A percentile compares a stretch with the other conserved stretches of the same genome.
phyloP scores from a whole-genome alignment of 1,284 basidiomycete genomes.

The Naganishia albida region DNA sequence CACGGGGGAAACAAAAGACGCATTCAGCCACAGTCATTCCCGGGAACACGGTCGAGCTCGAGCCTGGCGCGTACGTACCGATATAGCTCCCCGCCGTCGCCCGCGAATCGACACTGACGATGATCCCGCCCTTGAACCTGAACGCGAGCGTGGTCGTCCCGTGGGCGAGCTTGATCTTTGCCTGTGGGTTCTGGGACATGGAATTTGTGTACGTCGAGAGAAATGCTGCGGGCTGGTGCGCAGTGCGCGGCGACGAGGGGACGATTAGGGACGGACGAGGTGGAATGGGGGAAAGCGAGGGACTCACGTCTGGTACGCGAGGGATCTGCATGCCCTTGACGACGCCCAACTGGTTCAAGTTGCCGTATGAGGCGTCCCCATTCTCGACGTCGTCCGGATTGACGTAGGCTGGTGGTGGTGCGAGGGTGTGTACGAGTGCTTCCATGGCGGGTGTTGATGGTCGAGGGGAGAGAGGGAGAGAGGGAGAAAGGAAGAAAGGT shows the following conservation, averaged over 20 bases:
- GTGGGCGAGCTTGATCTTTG: conserved; percentile 97
- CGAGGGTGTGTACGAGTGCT: conserved; percentile 27
- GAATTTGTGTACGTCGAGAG: conserved; percentile 88
- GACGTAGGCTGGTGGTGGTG: conserved; percentile 23
- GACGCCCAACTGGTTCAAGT: conserved; percentile 45
- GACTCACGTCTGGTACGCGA: conserved; percentile 50
- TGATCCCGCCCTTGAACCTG: conserved; percentile 93
- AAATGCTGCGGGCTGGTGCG: conserved; percentile 89
- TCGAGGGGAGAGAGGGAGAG: background rate
- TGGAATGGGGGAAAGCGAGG: background rate
- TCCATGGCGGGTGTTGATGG: conserved; percentile 23
- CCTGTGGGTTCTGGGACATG: conserved; percentile 78
- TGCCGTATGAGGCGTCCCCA: conserved; percentile 63
- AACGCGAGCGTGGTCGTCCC: conserved; percentile 99
- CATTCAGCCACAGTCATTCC: background rate
- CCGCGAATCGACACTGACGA: conserved; percentile 95
- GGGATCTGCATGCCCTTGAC: conserved; percentile 50
- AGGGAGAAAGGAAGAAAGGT: background rate
- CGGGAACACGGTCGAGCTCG: background rate
- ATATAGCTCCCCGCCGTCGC: conserved; percentile 97
- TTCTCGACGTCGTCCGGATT: conserved; percentile 11
- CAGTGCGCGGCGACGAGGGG: too few species aligned
- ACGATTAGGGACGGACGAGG: conserved; percentile 9
- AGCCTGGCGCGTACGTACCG: too few species aligned
- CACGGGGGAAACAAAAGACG: background rate